Base-by-base conservation (phyloP, 768 basidiomycete genomes). In the Hydnum rufescens region DNA sequence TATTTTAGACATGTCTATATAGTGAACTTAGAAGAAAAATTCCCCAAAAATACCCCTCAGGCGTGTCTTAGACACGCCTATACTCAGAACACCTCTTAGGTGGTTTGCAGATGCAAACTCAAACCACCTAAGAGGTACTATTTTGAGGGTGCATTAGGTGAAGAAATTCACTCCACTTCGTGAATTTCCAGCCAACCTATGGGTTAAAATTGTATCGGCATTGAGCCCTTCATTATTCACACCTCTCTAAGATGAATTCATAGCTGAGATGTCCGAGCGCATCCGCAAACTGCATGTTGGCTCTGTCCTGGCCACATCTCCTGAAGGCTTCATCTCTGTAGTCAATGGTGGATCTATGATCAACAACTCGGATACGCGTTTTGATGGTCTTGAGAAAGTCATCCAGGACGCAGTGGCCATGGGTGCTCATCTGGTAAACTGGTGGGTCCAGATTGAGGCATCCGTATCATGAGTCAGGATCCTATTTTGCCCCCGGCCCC, bases 171-270 rank as follows among this genome's bases (percentile, higher is more conserved):
- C n/a, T n/a, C n/a, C n/a, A n/a, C n/a, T n/a, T n/a, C n/a, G n/a
- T n/a, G n/a, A n/a, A n/a, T n/a, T n/a, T n/a, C n/a, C n/a, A 90
- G 88, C 70, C 89, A 90, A 70, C 87, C 88, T 54, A 75, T 76
- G 49, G 92, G 92, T 22, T 93, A 96, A 67, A 96, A 96, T 60
- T 99, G 93, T 64, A 93, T 99, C 59, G 93, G 92, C 32, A 85
- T 92, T 57, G 93, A 99, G 64, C 77, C 90, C 2, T 74, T 97
- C 57, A 74, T 97, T 44, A 87, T 97, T 32, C 89, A 90, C 60
- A 62, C 68, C 0, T 71, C 71, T 87, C 59, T 82, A 90, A 59
- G 76, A 88, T 44, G 75, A 78, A 3, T 74, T 97, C 48, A 74
- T 79, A 58, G 67, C 70, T 2, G 71, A 77, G 22, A 70, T 96